phyloP scores from a whole-genome alignment of 2,329 filamentous ascomycete species.

The Trichophyton benhamiae region DNA sequence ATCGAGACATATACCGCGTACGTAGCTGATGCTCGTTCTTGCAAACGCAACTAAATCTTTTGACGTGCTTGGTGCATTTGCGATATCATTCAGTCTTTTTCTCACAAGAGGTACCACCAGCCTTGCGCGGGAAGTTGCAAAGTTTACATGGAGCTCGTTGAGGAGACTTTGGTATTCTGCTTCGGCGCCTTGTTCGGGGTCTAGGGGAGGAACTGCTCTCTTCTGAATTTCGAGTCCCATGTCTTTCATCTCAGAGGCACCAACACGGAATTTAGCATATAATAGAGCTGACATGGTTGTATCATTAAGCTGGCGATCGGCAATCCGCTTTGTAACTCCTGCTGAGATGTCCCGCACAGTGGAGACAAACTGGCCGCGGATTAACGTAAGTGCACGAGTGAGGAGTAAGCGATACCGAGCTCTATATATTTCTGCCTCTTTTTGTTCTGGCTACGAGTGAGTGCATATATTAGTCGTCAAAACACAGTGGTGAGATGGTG shows the following conservation, averaged over 20 bases:
- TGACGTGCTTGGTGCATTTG: constrained; percentile 47
- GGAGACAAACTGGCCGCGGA: constrained; percentile 54
- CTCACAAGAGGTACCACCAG: constrained; percentile 50
- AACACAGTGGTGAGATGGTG: constrained; percentile 8
- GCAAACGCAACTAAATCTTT: constrained; percentile 55
- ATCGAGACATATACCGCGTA: constrained; percentile 53
- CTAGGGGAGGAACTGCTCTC: constrained; percentile 47
- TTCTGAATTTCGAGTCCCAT: constrained; percentile 58
- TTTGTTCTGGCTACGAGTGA: constrained; percentile 56
- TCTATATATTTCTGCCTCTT: constrained; percentile 75
- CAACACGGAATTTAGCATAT: constrained; percentile 59
- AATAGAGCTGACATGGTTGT: constrained; percentile 59
- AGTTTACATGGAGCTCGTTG: constrained; percentile 53
- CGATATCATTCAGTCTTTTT: constrained; percentile 46
- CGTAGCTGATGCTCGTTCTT: constrained; percentile 51
- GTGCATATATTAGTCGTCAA: constrained; percentile 11
- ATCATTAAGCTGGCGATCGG: constrained; percentile 56
- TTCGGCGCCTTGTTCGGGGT: constrained; percentile 46
- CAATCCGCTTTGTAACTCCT: constrained; percentile 51
- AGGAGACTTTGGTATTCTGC: constrained; percentile 55
- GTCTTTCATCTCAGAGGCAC: constrained; percentile 52
- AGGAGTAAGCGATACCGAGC: constrained; percentile 77
- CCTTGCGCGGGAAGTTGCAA: constrained; percentile 45
- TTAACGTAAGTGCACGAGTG: constrained; percentile 53
- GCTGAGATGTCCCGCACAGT: constrained; percentile 50